phyloP scores from a whole-genome alignment of 2,329 filamentous ascomycete genomes.

The Fusarium temperatum region DNA sequence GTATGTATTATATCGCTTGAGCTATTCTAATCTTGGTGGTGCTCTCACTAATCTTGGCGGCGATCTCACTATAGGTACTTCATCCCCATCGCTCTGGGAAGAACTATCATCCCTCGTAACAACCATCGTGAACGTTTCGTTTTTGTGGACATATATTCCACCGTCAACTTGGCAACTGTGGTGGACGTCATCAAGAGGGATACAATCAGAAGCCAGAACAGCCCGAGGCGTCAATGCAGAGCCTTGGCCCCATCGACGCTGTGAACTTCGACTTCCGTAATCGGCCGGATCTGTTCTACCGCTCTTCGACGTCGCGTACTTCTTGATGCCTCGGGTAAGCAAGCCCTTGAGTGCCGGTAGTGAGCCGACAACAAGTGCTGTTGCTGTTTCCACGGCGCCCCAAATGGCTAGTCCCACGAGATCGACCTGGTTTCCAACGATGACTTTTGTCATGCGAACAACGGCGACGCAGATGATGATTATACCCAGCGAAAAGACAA shows the following conservation, averaged over 20 bases:
- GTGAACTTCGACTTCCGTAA: not conserved
- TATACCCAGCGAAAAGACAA: conserved; percentile 13
- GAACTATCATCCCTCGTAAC: not conserved
- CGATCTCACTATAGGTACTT: not conserved
- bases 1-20: no score
- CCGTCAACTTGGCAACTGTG: not conserved
- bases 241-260: not conserved
- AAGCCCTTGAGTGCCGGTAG: conserved; percentile 17
- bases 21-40: not conserved
- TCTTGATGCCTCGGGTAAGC: conserved; percentile 12
- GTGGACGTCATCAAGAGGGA: conserved; percentile 7
- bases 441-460: conserved; percentile 21
- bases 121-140: conserved; percentile 5
- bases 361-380: conserved; percentile 18
- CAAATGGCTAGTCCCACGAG: conserved; percentile 18
- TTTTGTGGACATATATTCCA: conserved; percentile 21
- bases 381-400: conserved; percentile 20
- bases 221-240: not conserved
- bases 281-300: conserved; percentile 3
- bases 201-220: not conserved
- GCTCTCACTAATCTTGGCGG: not conserved
- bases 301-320: not conserved
- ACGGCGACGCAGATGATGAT: conserved; percentile 19
- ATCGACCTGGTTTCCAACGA: conserved; percentile 14
- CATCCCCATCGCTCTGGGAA: conserved; percentile 8